Conservation (phyloP, 2,329 filamentous ascomycete genomes). For the Colletotrichum cereale region DNA sequence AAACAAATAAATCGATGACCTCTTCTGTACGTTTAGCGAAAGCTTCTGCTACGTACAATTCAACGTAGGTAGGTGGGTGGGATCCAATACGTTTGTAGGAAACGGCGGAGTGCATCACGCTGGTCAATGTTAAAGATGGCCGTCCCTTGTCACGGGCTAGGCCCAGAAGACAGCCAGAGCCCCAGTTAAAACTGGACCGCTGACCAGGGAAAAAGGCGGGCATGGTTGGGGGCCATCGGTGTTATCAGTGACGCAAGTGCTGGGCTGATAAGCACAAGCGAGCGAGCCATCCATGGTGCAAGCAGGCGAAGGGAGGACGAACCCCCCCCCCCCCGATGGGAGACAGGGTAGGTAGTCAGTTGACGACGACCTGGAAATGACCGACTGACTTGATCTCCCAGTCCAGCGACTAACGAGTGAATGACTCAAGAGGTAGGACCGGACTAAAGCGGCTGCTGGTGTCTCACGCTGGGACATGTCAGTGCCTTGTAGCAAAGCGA, state of each 20-base stretch:
- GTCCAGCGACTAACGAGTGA: slow-evolving; percentile 15
- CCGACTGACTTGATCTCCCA: slow-evolving; percentile 22
- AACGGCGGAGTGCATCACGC: slow-evolving; percentile 36
- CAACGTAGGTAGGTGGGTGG: neutral
- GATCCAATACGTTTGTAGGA: slow-evolving; percentile 15
- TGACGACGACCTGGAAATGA: slow-evolving; percentile 11
- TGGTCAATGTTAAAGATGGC: slow-evolving; percentile 37
- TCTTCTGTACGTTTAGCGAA: neutral
- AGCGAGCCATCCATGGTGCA: slow-evolving; percentile 4
- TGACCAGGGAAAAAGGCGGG: slow-evolving; percentile 33
- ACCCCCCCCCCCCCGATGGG: neutral
- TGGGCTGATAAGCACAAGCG: slow-evolving; percentile 31
- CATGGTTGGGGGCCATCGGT: slow-evolving; percentile 29
- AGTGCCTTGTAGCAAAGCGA: slow-evolving; percentile 30
- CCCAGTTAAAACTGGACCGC: slow-evolving; percentile 37
- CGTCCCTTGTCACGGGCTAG: slow-evolving; percentile 36
- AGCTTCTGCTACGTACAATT: slow-evolving; percentile 4
- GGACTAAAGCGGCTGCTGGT: slow-evolving; percentile 5
- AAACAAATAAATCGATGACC: slow-evolving; percentile 7
- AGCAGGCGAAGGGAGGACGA: neutral
- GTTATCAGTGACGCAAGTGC: slow-evolving; percentile 42
- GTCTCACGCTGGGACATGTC: slow-evolving; percentile 34
- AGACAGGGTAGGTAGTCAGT: slow-evolving; percentile 9
- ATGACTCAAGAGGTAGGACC: slow-evolving; percentile 27
- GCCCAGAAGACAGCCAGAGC: slow-evolving; percentile 31